phyloP scores from a whole-genome alignment of 331 rosid species.

The Stylosanthes scabra region DNA sequence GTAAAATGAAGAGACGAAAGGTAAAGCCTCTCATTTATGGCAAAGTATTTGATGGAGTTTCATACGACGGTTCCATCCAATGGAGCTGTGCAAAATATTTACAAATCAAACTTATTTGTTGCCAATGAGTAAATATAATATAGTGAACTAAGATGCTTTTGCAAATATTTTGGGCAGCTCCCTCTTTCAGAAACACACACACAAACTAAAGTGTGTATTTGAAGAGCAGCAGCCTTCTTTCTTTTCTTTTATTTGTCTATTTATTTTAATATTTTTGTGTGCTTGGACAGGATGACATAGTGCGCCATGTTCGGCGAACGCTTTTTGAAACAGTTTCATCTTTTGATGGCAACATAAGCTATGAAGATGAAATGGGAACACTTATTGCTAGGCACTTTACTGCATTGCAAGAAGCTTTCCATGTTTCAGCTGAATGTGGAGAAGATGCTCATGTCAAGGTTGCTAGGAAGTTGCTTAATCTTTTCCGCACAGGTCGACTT shows the following conservation, averaged over 20 bases:
- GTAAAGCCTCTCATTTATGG: too few relatives aligned
- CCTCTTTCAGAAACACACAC: too few relatives aligned
- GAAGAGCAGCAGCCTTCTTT: background rate
- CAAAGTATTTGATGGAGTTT: too few relatives aligned
- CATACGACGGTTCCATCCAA: too few relatives aligned
- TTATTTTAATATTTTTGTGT: background rate
- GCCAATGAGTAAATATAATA: too few relatives aligned
- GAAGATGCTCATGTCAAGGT: slow-evolving; percentile 55
- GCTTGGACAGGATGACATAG: slow-evolving; percentile 60
- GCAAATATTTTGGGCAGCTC: too few relatives aligned
- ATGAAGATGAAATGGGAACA: slow-evolving; percentile 50
- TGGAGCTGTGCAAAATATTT: too few relatives aligned
- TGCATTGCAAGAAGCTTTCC: slow-evolving; percentile 58
- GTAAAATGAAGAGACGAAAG: background rate
- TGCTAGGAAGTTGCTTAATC: slow-evolving; percentile 70
- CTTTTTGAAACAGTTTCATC: slow-evolving; percentile 60
- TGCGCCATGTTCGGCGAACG: slow-evolving; percentile 61
- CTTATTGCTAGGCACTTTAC: slow-evolving; percentile 57
- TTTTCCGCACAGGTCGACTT: slow-evolving; percentile 83
- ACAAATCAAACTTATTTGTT: too few relatives aligned
- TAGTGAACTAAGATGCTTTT: background rate
- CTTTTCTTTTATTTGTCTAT: background rate
- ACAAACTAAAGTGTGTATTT: background rate
- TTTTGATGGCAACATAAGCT: slow-evolving; percentile 55
- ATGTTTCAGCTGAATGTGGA: slow-evolving; percentile 44